Percentiles rank a stretch among this genome's conserved stretches.
Evolutionary conservation across 2,329 filamentous ascomycete species (phyloP).

Genomic region (Trichoderma hamatum): DNA sequence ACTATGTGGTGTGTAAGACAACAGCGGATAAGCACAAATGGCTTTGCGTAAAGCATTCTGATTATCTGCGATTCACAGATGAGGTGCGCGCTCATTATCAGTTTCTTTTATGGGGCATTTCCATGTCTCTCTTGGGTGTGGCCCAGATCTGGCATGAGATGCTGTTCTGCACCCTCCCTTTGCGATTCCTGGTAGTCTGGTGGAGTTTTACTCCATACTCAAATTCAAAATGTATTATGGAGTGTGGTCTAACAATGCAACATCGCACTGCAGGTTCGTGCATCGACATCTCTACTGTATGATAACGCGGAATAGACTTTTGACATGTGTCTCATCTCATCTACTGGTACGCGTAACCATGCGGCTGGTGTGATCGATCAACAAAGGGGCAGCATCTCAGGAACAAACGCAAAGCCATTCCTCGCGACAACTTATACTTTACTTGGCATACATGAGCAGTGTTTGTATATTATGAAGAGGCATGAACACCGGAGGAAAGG

Average conservation of each 20-base stretch:
- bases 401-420: neutral
- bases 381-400: neutral
- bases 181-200: neutral
- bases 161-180: neutral
- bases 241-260: neutral
- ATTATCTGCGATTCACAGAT: neutral
- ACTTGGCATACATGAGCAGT: neutral
- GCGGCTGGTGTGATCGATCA: neutral
- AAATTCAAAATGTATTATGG: neutral
- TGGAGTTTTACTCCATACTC: neutral
- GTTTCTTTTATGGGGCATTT: neutral
- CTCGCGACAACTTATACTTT: neutral
- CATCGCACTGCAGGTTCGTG: constrained; percentile 16
- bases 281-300: neutral
- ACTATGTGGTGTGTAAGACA: constrained; percentile 22
- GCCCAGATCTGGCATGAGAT: neutral
- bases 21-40: constrained; percentile 28
- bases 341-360: neutral
- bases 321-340: neutral
- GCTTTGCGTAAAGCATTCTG: constrained; percentile 21
- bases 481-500: neutral
- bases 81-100: neutral
- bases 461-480: neutral
- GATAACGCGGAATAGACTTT: neutral
- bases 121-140: neutral